Base-by-base conservation (phyloP, 768 basidiomycete genomes). In the Leccinellum rugosiceps region DNA sequence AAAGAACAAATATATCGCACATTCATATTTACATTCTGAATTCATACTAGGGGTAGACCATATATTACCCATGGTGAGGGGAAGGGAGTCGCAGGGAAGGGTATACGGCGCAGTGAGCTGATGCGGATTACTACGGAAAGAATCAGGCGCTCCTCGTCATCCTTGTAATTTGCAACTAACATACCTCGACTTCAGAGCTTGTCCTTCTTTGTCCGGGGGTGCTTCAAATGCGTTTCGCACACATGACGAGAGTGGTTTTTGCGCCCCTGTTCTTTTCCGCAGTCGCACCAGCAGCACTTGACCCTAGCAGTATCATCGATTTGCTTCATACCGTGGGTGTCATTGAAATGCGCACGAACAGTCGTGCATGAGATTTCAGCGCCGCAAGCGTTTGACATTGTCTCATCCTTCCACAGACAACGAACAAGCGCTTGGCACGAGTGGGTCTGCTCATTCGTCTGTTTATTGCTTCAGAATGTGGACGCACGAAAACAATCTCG, bases 191-290 rank as follows among this genome's bases (percentile, higher is more conserved):
- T 11, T 34, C 48, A 53, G 34, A 28, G 5, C n/a, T 34, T 10
- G 2, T 14, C 19, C 47, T 21, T 38, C 25, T 14, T 2, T 4
- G 0, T 0, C 25, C 63, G 57, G 0, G 11, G 34, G 31, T 63
- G 61, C 1, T 19, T 35, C 10, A 63, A 5, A 1, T 65, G 64
- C 0, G 0, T 0, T 1, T 63, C 64, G 0, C 6, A 3, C 3
- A 56, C 4, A 2, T 65, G 65, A 1, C 64, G 61, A 3, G 0
- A 1, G 4, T 58, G 49, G 17, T 58, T 63, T 6, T 66, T 59
- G 3, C 25, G 34, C 6, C 0, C 1, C 21, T 19, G 1, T 0
- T 0, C 0, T 21, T 23, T 34, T 4, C 0, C 0, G 35, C 60
- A 63, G 0, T 25, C 55, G 0, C 1, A 0, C 64, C 60, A 65